Evolutionary conservation across 2,329 filamentous ascomycete genomes (phyloP).

Genomic region (Neurospora crassa): DNA sequence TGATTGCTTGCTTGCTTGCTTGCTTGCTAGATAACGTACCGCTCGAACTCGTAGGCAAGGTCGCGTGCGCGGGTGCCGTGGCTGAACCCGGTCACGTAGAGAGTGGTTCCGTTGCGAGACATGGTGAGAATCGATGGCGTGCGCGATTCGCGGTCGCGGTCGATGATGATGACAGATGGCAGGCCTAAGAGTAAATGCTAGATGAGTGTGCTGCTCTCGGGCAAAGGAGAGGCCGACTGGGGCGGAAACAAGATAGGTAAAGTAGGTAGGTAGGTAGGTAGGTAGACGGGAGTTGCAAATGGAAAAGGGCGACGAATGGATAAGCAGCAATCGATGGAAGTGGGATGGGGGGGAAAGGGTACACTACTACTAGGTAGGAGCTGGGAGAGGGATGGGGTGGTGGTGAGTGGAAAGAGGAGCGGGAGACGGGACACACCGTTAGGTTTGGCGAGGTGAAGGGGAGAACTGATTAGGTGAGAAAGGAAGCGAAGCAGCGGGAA

Average conservation of each 20-base stretch:
- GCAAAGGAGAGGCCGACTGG: not conserved
- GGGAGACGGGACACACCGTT: not conserved
- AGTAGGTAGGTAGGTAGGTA: not conserved
- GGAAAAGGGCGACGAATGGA: not conserved
- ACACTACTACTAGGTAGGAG: not conserved
- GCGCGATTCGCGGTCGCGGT: not conserved
- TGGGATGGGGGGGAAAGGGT: not conserved
- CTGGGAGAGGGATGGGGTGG: not conserved
- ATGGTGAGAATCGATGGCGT: constrained; percentile 37
- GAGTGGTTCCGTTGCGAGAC: constrained; percentile 88
- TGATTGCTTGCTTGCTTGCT: constrained; percentile 25
- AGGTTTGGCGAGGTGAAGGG: constrained; percentile 3
- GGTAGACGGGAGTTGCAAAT: not conserved
- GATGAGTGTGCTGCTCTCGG: constrained; percentile 1
- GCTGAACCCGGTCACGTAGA: constrained; percentile 99
- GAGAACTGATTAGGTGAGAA: constrained; percentile 6
- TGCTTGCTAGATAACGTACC: constrained; percentile 59
- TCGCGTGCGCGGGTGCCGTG: constrained; percentile 97
- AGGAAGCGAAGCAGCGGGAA: constrained; percentile 5
- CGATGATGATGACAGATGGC: not conserved
- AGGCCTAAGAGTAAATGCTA: not conserved
- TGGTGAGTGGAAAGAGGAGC: not conserved
- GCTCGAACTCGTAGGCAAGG: constrained; percentile 99
- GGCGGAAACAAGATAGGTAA: not conserved
- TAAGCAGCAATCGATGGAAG: not conserved